Conservation (phyloP, 2,329 filamentous ascomycete species). For the Aspergillus niger region DNA sequence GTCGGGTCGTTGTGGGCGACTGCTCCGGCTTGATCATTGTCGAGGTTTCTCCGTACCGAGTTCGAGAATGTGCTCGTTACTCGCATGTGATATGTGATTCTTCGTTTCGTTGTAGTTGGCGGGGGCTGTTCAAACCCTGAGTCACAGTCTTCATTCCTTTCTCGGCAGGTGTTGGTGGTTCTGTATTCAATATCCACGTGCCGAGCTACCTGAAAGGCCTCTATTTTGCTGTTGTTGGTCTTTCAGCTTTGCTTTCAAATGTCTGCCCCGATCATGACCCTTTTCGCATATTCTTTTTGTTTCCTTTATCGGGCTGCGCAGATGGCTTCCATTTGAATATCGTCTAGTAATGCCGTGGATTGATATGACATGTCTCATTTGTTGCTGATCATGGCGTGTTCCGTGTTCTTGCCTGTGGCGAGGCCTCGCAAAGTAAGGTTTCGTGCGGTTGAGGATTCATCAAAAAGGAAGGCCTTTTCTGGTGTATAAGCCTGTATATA, state of each 20-base stretch:
- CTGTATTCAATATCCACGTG: slow-evolving; percentile 18
- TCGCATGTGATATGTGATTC: slow-evolving; percentile 33
- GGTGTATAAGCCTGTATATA: slow-evolving; percentile 25
- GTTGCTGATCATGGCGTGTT: background rate
- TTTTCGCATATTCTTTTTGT: background rate
- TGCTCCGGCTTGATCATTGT: background rate
- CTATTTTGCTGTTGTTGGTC: background rate
- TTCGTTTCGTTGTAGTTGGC: slow-evolving; percentile 30
- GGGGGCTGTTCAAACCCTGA: slow-evolving; percentile 12
- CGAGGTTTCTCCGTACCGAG: background rate
- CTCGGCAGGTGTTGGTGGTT: slow-evolving; percentile 29
- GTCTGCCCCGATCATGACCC: background rate
- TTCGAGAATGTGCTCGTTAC: slow-evolving; percentile 12
- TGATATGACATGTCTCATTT: background rate
- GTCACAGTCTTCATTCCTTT: slow-evolving; percentile 19
- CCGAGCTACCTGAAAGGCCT: background rate
- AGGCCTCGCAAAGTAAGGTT: background rate
- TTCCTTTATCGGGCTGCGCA: background rate
- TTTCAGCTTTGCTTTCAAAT: background rate
- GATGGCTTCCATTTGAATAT: slow-evolving; percentile 18
- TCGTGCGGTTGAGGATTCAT: background rate
- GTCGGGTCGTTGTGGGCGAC: background rate
- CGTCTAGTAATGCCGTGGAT: slow-evolving; percentile 26
- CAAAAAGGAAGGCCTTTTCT: slow-evolving; percentile 3
- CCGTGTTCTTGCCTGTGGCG: background rate